Percentiles rank a stretch among this genome's conserved stretches.
Evolutionary conservation across 148 eudicot species (phyloP).

Genomic region (Tetragonia tetragonoides): DNA sequence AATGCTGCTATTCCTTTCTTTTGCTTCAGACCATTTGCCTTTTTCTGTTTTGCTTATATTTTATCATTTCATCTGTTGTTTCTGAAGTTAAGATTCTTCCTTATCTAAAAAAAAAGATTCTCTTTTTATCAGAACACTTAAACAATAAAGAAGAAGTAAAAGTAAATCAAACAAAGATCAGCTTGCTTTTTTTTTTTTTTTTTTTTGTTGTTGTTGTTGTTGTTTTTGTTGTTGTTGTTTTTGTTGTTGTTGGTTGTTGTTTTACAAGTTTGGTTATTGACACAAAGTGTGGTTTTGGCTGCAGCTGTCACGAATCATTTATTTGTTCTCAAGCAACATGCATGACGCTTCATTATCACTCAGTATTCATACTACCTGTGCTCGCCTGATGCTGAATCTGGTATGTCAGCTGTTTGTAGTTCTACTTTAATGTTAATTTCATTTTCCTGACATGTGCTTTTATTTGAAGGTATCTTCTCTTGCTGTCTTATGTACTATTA

Average conservation of each 20-base stretch:
- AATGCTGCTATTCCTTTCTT: too few relatives aligned
- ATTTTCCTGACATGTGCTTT: slow-evolving; percentile 5
- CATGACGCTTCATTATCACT: slow-evolving; percentile 92
- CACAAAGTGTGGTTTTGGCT: slow-evolving; percentile 11
- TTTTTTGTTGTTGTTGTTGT: too few relatives aligned
- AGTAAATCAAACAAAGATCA: not conserved
- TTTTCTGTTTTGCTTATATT: not conserved
- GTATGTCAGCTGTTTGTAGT: slow-evolving; percentile 34
- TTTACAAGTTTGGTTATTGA: not conserved
- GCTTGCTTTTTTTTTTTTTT: not conserved
- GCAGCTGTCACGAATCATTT: slow-evolving; percentile 93
- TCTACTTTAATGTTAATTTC: slow-evolving; percentile 6
- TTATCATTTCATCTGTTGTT: not conserved
- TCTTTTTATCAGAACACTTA: too few relatives aligned
- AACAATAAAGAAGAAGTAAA: not conserved
- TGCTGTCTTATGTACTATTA: not conserved
- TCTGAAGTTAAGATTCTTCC: not conserved
- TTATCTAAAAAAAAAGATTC: too few relatives aligned
- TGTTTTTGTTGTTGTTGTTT: too few relatives aligned
- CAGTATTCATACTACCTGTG: slow-evolving; percentile 97
- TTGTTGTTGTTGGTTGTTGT: too few relatives aligned
- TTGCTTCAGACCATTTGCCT: not conserved
- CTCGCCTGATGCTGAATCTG: slow-evolving; percentile 96
- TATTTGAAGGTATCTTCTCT: not conserved
- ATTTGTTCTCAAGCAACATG: slow-evolving; percentile 98